Conservation (phyloP, 768 basidiomycete genomes). For the Lentinula sp. region DNA sequence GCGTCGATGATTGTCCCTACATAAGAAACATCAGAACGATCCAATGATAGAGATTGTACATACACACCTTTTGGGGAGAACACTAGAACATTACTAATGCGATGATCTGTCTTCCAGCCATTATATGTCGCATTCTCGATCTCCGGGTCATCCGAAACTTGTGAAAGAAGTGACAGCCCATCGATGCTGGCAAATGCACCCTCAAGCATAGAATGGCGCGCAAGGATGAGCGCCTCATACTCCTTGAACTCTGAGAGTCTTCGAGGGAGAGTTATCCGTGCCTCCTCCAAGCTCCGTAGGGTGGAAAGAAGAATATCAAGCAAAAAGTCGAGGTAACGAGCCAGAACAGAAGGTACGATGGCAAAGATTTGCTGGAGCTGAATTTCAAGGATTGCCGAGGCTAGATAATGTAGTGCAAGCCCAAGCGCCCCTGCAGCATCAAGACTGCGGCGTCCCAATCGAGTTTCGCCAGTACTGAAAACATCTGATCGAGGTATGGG, state of each 20-base stretch:
- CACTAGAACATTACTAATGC: slow-evolving; percentile 17
- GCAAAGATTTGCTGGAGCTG: slow-evolving; percentile 40
- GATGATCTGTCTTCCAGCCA: slow-evolving; percentile 11
- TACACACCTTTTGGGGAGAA: slow-evolving; percentile 15
- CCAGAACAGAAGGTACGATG: slow-evolving; percentile 29
- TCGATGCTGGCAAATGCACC: slow-evolving; percentile 36
- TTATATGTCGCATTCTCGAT: slow-evolving; percentile 34
- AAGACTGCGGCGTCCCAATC: slow-evolving; percentile 22
- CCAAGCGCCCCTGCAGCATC: slow-evolving; percentile 36
- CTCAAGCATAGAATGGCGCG: slow-evolving; percentile 24
- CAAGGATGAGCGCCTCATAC: slow-evolving; percentile 17
- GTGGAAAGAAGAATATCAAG: slow-evolving; percentile 22
- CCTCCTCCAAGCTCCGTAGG: slow-evolving; percentile 23
- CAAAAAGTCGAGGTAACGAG: slow-evolving; percentile 29
- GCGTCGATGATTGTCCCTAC: slow-evolving; percentile 20
- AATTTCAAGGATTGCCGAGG: slow-evolving; percentile 34
- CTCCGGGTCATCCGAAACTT: slow-evolving; percentile 29
- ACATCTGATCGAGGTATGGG: neutral
- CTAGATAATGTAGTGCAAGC: slow-evolving; percentile 33
- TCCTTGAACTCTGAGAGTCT: slow-evolving; percentile 20
- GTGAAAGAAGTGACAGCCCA: slow-evolving; percentile 27
- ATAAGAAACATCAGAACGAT: neutral
- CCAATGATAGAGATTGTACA: neutral
- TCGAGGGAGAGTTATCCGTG: slow-evolving; percentile 21
- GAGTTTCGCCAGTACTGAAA: slow-evolving; percentile 12